Evolutionary conservation across 257 asterid species (phyloP).

Genomic region (Handroanthus guayacan): DNA sequence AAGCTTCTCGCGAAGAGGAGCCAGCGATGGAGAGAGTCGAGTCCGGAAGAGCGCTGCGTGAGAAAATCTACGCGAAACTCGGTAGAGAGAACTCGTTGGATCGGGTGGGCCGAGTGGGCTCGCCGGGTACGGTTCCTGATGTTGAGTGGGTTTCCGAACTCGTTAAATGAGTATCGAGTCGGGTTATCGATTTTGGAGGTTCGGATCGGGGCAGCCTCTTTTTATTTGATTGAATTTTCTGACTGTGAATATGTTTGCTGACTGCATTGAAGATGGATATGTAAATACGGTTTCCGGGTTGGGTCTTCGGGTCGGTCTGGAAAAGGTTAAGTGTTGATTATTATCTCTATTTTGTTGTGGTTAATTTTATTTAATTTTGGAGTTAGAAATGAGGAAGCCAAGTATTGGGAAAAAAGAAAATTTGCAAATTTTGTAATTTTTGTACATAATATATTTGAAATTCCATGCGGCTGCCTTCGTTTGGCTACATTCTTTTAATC

Average conservation of each 20-base stretch:
- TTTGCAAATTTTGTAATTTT: constrained; percentile 37
- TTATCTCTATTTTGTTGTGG: constrained; percentile 34
- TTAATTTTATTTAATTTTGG: constrained; percentile 17
- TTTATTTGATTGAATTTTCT: constrained; percentile 16
- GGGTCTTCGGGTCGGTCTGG: constrained; percentile 43
- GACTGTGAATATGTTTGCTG: constrained; percentile 37
- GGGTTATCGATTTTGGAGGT: background rate
- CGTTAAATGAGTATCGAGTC: constrained; percentile 42
- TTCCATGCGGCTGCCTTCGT: constrained; percentile 30
- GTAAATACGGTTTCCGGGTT: constrained; percentile 43
- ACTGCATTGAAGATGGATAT: constrained; percentile 27
- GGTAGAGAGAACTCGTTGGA: constrained; percentile 53
- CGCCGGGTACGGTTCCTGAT: constrained; percentile 30
- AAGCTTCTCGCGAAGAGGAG: constrained; percentile 41
- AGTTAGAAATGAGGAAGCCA: constrained; percentile 1
- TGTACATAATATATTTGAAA: constrained; percentile 31
- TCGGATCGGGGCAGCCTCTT: constrained; percentile 32
- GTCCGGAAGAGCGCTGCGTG: constrained; percentile 55
- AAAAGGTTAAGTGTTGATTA: constrained; percentile 14
- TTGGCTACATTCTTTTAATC: background rate
- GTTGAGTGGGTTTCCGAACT: constrained; percentile 73
- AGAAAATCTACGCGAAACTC: constrained; percentile 53
- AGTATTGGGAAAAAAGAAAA: background rate
- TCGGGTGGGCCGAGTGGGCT: constrained; percentile 32
- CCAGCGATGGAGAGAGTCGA: constrained; percentile 62